Evolutionary conservation across 768 basidiomycete species (phyloP).

Genomic region (Calvatia gigantea): DNA sequence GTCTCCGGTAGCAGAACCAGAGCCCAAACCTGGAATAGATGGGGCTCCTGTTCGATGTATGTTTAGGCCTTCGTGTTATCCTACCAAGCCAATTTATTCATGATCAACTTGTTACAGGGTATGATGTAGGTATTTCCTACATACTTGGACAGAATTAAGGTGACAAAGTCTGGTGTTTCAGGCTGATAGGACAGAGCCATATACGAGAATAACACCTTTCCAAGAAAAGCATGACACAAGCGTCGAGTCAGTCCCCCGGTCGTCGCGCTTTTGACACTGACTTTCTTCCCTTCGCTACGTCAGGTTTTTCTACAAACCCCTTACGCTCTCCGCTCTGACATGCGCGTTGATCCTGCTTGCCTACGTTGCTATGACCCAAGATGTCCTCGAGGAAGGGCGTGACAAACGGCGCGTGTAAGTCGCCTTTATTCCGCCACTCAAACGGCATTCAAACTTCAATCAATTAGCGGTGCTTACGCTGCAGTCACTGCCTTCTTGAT

Average conservation of each 20-base stretch:
- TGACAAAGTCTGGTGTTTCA: slow-evolving; percentile 24
- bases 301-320: slow-evolving; percentile 85
- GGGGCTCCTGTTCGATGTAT: slow-evolving; percentile 80
- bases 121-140: slow-evolving; percentile 62
- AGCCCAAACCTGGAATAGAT: slow-evolving; percentile 71
- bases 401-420: slow-evolving; percentile 81
- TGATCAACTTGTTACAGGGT: slow-evolving; percentile 48
- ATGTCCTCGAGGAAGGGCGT: slow-evolving; percentile 78
- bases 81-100: background rate
- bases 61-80: slow-evolving; percentile 27
- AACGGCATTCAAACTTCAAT: slow-evolving; percentile 7
- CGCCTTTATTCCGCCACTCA: slow-evolving; percentile 7
- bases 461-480: slow-evolving; percentile 69
- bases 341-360: slow-evolving; percentile 65
- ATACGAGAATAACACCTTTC: slow-evolving; percentile 80
- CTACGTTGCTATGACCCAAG: slow-evolving; percentile 80
- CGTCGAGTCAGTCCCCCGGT: slow-evolving; percentile 57
- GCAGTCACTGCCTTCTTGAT: slow-evolving; percentile 68
- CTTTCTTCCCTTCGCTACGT: slow-evolving; percentile 8
- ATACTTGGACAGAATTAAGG: slow-evolving; percentile 9
- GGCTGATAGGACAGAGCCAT: slow-evolving; percentile 83
- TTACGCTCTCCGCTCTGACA: slow-evolving; percentile 73
- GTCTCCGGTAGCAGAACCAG: slow-evolving; percentile 47
- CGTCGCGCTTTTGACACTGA: slow-evolving; percentile 10
- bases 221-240: slow-evolving; percentile 82